A percentile compares a stretch with the other conserved stretches of the same genome.
Conservation (phyloP, 768 basidiomycete species). For the Coprinopsis cinerea region DNA sequence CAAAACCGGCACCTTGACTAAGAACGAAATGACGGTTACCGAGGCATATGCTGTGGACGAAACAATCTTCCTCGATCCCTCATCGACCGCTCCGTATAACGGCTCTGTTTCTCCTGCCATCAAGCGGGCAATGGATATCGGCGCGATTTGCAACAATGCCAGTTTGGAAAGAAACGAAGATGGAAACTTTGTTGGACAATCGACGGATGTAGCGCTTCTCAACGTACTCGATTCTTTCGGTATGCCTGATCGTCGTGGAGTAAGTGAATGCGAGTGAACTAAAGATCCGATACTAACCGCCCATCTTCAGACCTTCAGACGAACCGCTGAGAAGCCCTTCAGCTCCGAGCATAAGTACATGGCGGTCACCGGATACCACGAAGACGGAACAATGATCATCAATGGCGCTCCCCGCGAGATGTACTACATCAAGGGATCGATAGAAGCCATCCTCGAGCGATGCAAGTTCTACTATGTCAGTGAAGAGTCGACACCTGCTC, state of each 20-base stretch:
- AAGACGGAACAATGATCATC: slow-evolving; percentile 22
- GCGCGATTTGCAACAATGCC: slow-evolving; percentile 88
- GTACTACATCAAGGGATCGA: slow-evolving; percentile 89
- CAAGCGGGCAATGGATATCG: slow-evolving; percentile 71
- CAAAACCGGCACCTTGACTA: slow-evolving; percentile 94
- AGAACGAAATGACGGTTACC: slow-evolving; percentile 93
- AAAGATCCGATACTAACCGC: background rate
- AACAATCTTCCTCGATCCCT: slow-evolving; percentile 56
- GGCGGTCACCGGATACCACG: slow-evolving; percentile 77
- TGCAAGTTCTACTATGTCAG: slow-evolving; percentile 89
- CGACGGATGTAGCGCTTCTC: slow-evolving; percentile 88
- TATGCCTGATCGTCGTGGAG: slow-evolving; percentile 63
- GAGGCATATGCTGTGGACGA: slow-evolving; percentile 89
- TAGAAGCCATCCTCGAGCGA: slow-evolving; percentile 79
- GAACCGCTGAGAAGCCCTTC: slow-evolving; percentile 81
- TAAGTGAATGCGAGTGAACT: slow-evolving; percentile 29
- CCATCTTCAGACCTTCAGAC: slow-evolving; percentile 52
- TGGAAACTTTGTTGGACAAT: slow-evolving; percentile 75
- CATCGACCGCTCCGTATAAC: slow-evolving; percentile 30
- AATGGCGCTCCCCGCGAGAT: slow-evolving; percentile 52
- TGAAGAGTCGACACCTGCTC: slow-evolving; percentile 78
- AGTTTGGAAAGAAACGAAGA: slow-evolving; percentile 57
- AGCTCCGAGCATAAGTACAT: slow-evolving; percentile 93
- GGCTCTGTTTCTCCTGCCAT: slow-evolving; percentile 56
- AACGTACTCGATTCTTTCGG: slow-evolving; percentile 69